Evolutionary conservation across 495 filamentous ascomycete species (phyloP).

Genomic region (Diplogelasinospora grovesii): DNA sequence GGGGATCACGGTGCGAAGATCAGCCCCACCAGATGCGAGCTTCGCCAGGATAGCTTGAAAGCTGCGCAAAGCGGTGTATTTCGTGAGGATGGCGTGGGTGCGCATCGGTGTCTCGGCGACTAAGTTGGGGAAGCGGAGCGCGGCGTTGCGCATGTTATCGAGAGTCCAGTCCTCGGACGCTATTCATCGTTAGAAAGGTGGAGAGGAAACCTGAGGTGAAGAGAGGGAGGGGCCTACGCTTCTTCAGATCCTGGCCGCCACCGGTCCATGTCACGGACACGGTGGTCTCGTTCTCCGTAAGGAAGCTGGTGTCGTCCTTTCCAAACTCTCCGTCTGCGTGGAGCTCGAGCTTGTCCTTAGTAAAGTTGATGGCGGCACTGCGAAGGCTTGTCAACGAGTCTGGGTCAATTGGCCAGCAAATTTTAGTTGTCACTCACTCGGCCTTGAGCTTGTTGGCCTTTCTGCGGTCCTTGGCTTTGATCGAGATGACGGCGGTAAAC

Average conservation of each 20-base stretch:
- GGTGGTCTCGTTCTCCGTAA: conserved; percentile 4
- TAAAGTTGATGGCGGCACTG: background rate
- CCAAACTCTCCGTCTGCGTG: background rate
- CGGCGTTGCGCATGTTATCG: background rate
- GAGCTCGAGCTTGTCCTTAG: background rate
- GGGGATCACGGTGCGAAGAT: background rate
- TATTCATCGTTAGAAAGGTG: too few relatives aligned
- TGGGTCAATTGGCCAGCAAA: too few relatives aligned
- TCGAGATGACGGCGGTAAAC: conserved; percentile 4
- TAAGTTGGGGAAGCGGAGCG: background rate
- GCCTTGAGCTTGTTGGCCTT: background rate
- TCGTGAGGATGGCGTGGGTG: background rate
- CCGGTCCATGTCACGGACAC: background rate
- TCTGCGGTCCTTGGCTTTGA: background rate
- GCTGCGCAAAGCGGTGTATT: background rate
- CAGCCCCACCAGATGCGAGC: background rate
- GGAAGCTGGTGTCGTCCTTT: background rate
- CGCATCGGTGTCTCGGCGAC: background rate
- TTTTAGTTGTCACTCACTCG: background rate
- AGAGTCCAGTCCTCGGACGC: background rate
- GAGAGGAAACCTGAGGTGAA: background rate
- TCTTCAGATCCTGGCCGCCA: conserved; percentile 1
- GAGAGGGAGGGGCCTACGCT: background rate
- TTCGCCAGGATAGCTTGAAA: background rate
- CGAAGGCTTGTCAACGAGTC: too few relatives aligned